Conservation (phyloP, 495 filamentous ascomycete genomes). For the Podospora tetraspora region DNA sequence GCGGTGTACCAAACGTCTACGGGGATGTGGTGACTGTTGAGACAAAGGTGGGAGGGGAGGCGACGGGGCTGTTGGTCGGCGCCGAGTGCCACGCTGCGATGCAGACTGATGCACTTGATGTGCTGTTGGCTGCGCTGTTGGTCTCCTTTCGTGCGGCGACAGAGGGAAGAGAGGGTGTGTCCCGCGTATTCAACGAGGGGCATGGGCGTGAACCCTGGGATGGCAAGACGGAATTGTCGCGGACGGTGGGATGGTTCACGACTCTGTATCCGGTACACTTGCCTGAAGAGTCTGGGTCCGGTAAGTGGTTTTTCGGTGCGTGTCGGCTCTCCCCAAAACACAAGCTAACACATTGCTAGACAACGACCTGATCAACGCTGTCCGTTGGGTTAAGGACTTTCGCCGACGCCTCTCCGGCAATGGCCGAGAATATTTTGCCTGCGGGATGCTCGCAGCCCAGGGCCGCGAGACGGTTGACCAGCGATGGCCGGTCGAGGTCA, state of each 20-base stretch:
- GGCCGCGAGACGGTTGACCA: conserved; percentile 32
- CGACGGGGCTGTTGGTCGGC: conserved; percentile 39
- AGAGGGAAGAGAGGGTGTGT: conserved; percentile 26
- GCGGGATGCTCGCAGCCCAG: conserved; percentile 37
- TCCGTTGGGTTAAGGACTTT: conserved; percentile 23
- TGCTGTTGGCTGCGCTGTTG: conserved; percentile 49
- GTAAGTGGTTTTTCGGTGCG: conserved; percentile 10
- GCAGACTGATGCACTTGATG: conserved; percentile 48
- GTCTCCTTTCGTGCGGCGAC: conserved; percentile 43
- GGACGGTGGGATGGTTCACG: conserved; percentile 33
- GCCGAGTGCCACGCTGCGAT: conserved; percentile 43
- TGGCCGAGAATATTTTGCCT: conserved; percentile 31
- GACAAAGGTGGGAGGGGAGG: conserved; percentile 38
- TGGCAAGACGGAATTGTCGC: conserved; percentile 19
- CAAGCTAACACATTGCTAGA: conserved; percentile 8
- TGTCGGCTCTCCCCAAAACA: neutral
- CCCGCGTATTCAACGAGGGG: conserved; percentile 40
- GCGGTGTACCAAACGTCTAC: conserved; percentile 37
- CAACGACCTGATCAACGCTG: conserved; percentile 16
- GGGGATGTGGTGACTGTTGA: conserved; percentile 19
- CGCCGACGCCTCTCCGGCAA: conserved; percentile 30
- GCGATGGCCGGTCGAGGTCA: conserved; percentile 53
- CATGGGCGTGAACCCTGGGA: conserved; percentile 31
- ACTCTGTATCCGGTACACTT: conserved; percentile 33
- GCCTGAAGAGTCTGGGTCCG: conserved; percentile 20